phyloP scores from a whole-genome alignment of 192 early-diverging fungal species.

The Piromyces finnis region DNA sequence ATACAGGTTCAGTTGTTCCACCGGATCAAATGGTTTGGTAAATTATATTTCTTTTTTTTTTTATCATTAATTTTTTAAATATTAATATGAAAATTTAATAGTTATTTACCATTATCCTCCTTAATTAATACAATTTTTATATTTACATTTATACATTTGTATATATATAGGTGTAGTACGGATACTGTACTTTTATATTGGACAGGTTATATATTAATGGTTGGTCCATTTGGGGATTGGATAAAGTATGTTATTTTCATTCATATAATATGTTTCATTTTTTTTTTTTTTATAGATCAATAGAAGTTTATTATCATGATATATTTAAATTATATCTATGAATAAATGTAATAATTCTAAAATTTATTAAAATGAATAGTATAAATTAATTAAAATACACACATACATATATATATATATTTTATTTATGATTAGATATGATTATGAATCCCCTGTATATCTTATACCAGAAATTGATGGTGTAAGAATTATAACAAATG shows the following conservation, averaged over 20 bases:
- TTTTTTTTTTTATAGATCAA: too few species aligned
- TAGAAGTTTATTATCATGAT: too few species aligned
- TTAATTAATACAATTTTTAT: too few species aligned
- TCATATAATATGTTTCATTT: background rate
- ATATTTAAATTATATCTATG: too few species aligned
- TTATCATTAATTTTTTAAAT: background rate
- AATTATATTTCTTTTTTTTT: too few species aligned
- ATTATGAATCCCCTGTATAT: conserved; percentile 59
- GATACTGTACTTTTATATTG: conserved; percentile 82
- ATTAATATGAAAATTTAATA: background rate
- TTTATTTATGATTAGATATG: conserved; percentile 9
- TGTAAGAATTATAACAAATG: conserved; percentile 67
- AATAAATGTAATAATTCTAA: too few species aligned
- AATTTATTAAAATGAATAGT: too few species aligned
- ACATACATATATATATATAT: too few species aligned
- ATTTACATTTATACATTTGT: background rate
- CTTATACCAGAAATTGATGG: conserved; percentile 84
- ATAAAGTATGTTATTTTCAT: conserved; percentile 30
- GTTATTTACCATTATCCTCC: too few species aligned
- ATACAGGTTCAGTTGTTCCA: conserved; percentile 35
- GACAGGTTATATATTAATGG: conserved; percentile 63
- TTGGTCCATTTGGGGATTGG: conserved; percentile 86
- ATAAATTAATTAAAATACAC: too few species aligned
- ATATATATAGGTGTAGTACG: conserved; percentile 63
- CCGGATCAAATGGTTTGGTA: conserved; percentile 68